phyloP scores from a whole-genome alignment of 140 eudicot genomes.

The Oenanthe javanica region DNA sequence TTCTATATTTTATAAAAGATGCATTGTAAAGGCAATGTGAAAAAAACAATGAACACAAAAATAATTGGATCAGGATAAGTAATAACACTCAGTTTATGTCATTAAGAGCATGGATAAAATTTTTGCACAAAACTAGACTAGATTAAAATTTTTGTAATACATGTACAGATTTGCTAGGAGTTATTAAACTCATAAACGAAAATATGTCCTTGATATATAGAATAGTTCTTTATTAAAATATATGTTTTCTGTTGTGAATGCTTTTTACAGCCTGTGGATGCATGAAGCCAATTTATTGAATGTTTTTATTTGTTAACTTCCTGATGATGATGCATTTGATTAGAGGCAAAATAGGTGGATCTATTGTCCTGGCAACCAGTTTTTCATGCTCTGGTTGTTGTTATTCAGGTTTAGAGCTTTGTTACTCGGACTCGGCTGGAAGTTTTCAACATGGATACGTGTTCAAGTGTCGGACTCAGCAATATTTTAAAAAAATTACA shows the following conservation, averaged over 20 bases:
- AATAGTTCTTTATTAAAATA: background rate
- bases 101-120: background rate
- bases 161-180: background rate
- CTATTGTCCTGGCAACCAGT: background rate
- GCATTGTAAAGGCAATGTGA: background rate
- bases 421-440: too few species aligned
- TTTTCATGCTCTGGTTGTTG: background rate
- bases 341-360: background rate
- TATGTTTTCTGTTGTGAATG: background rate
- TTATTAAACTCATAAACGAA: background rate
- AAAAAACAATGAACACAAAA: background rate
- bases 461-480: too few species aligned
- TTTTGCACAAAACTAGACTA: background rate
- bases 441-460: too few species aligned
- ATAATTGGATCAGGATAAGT: background rate
- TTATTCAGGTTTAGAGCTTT: background rate
- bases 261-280: background rate
- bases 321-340: slow-evolving; percentile 1
- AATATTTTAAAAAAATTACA: too few species aligned
- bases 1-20: background rate
- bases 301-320: background rate
- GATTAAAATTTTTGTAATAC: too few species aligned
- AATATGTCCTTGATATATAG: background rate
- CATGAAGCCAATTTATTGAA: background rate
- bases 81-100: too few species aligned